Evolutionary conservation across 352 stramenopile species (phyloP), one percentile per base, ranked within the genome.

Genomic region (Phytophthora hybrid): DNA sequence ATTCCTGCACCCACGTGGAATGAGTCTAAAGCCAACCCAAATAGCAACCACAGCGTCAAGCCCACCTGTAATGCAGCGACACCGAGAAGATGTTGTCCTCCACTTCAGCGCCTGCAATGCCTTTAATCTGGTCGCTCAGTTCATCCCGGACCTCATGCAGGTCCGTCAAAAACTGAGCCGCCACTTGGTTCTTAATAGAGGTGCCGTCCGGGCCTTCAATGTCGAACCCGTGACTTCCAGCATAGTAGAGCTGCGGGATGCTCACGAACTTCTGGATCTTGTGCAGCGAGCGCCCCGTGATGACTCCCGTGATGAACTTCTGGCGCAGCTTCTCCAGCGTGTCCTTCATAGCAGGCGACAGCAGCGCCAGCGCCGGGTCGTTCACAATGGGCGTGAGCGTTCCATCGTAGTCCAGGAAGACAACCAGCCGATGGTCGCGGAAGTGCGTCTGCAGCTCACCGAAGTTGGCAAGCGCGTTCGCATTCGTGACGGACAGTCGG

Each of bases 31-130:
- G 1, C 66, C 32, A 31, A 37, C 31, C 14, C 37, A 63, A 8
- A 18, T 9, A 10, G 4, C 29, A 39, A n/a, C 21, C 4, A 19
- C 49, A 47, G 55, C 39, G n/a, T 13, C 29, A 31, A n/a, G 49
- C 65, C 26, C 80, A 97, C 81, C 92, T 73, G 65, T 97, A 98
- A 68, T 98, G 92, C 46, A 98, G 71, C 60, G 92, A 97, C 39
- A 98, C 80, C 1, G 88, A 96, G 58, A 94, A 98, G 2, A 96
- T 76, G 69, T 98, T 98, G 74, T 97, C 90, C 69, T 98, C 92
- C 21, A 98, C 89, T 59, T 91, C 77, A 1, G 90, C 87, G n/a
- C 87, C 83, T 10, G 77, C 63, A 32, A 95, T 82, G 11, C 69
- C 74, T 32, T 78, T 73, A 41, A 93, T 80, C n/a, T 82, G 56